Conservation (phyloP, 1,284 basidiomycete genomes). For the Volvariella surrecta region DNA sequence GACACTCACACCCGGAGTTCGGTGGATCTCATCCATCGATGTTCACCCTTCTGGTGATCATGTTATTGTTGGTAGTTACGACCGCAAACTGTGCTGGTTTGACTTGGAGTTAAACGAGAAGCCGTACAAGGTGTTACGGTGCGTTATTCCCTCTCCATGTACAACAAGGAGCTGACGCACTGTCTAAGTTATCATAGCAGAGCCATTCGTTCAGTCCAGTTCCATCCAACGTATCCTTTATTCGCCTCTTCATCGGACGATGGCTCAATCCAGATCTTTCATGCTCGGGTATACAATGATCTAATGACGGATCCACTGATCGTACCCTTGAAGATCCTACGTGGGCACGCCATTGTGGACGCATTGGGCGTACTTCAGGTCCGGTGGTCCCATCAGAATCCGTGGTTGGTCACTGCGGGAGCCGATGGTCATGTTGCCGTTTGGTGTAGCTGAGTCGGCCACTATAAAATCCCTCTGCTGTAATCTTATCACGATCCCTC, state of each 20-base stretch:
- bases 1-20: conserved; percentile 87
- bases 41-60: conserved; percentile 95
- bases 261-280: conserved; percentile 95
- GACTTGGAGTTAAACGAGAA: conserved; percentile 94
- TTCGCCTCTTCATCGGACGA: conserved; percentile 97
- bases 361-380: conserved; percentile 89
- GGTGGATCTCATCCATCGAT: conserved; percentile 96
- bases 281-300: conserved; percentile 89
- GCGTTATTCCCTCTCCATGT: conserved; percentile 12
- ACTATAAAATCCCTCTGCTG: too few relatives aligned
- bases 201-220: conserved; percentile 86
- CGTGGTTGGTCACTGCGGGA: conserved; percentile 91
- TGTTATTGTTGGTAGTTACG: conserved; percentile 94
- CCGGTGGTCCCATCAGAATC: conserved; percentile 83
- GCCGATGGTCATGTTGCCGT: conserved; percentile 87
- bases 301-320: conserved; percentile 94
- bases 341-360: conserved; percentile 80
- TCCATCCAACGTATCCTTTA: conserved; percentile 91
- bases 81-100: conserved; percentile 98
- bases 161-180: conserved; percentile 6
- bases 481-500: too few relatives aligned
- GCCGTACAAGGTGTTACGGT: conserved; percentile 95
- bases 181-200: conserved; percentile 78
- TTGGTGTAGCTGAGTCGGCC: conserved; percentile 78
- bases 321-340: conserved; percentile 93